Evolutionary conservation across 306 rosid genomes (phyloP).

Genomic region (Cicer chorassanicum): DNA sequence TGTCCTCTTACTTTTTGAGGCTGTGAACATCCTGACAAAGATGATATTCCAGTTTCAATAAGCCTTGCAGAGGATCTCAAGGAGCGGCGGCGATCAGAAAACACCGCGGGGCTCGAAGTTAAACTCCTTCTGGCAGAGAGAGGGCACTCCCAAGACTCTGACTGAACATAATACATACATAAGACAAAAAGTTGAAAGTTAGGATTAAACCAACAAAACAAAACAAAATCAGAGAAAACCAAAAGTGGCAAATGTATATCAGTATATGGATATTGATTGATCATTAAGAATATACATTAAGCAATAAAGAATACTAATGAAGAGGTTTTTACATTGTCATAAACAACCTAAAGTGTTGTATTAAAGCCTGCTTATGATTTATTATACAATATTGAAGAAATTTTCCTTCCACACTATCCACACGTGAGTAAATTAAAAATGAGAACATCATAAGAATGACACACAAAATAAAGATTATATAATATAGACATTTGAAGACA

Average conservation of each 20-base stretch:
- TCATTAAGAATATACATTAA: too few species aligned
- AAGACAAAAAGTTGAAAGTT: constrained; percentile 23
- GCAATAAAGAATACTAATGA: background rate
- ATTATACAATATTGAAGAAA: background rate
- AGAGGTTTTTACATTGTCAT: background rate
- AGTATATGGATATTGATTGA: too few species aligned
- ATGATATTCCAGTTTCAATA: background rate
- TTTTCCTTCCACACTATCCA: background rate
- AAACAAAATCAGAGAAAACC: too few species aligned
- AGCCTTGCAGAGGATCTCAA: constrained; percentile 37
- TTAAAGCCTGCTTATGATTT: background rate
- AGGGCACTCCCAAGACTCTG: constrained; percentile 36
- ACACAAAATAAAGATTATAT: too few species aligned
- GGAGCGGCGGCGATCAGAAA: background rate
- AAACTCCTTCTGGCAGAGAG: background rate
- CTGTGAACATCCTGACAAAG: background rate
- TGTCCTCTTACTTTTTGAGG: background rate
- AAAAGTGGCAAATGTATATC: too few species aligned
- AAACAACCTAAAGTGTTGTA: background rate
- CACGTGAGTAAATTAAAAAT: background rate
- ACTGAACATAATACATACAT: constrained; percentile 28
- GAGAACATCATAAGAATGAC: too few species aligned
- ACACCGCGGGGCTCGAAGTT: background rate
- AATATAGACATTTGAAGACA: too few species aligned
- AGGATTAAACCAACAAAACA: constrained; percentile 23